Base-by-base conservation (phyloP, 106 monocot genomes). In the Chionographis japonica region DNA sequence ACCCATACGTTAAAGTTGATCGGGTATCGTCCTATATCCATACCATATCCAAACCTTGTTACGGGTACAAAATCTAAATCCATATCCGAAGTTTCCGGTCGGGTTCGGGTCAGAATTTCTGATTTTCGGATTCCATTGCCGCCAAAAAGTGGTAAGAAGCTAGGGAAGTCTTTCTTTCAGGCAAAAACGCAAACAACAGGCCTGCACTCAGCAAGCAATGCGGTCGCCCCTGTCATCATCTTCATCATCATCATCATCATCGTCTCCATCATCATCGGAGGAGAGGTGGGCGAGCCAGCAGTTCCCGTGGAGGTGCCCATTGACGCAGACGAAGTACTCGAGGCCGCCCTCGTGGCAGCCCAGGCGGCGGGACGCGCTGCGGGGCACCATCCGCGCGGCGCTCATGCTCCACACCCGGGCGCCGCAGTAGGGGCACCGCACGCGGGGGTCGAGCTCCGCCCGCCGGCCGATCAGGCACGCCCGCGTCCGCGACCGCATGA, bases 321-420 rank as follows among this genome's bases (percentile, higher is more conserved):
- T 82, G 6, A 90, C 90, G 58, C 90, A 90, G 42, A 91, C 88
- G 60, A 82, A 91, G 50, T 91, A 91, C 79, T 91, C 87, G 6
- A 87, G 38, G 8, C 65, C 27, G 36, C 73, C 87, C 13, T 79
- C 57, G 6, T 60, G 79, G 0, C 81, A 50, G 4, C 87, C 91
- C 3, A 91, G 72, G 16, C 91, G 38, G 36, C 91, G 61, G 6
- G 79, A 52, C 12, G 91, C 87, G 65, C 81, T 85, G 16, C 56
- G 58, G 1, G 91, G 91, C 10, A 80, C 84, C 17, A 91, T 70
- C 5, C 72, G 54, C 0, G 91, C 91, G 6, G 74, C 87, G 0
- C 77, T 80, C 91, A 91, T 91, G 84, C 84, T 85, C 91, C 91
- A 91, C 0, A 87, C 91, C 20, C 87, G 75, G 3, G 87, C 91